phyloP scores from a whole-genome alignment of 768 basidiomycete species.

The Tubosaeta sp. region DNA sequence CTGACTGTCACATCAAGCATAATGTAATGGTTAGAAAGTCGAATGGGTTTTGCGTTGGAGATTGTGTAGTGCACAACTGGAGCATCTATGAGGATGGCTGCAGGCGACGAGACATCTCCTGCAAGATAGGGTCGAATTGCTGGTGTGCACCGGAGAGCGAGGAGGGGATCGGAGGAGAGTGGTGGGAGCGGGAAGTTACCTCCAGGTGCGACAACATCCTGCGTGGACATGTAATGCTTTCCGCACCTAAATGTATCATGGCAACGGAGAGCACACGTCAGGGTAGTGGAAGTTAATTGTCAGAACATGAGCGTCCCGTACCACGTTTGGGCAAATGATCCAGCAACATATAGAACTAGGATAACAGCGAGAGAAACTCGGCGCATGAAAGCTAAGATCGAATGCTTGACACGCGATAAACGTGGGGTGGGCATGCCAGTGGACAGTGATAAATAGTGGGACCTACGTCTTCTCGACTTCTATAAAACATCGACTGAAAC shows the following conservation, averaged over 20 bases:
- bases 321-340: slow-evolving; percentile 28
- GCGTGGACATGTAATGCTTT: slow-evolving; percentile 49
- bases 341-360: slow-evolving; percentile 8
- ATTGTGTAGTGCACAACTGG: slow-evolving; percentile 46
- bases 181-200: slow-evolving; percentile 44
- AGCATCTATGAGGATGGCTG: slow-evolving; percentile 50
- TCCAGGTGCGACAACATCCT: slow-evolving; percentile 43
- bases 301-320: slow-evolving; percentile 1
- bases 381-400: slow-evolving; percentile 8
- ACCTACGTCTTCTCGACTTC: too few relatives aligned
- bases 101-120: slow-evolving; percentile 42
- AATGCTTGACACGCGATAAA: not conserved
- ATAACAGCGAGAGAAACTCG: slow-evolving; percentile 6
- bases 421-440: too few relatives aligned
- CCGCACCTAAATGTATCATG: slow-evolving; percentile 41
- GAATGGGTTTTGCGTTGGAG: slow-evolving; percentile 43
- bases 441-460: too few relatives aligned
- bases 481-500: too few relatives aligned
- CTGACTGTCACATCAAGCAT: slow-evolving; percentile 41
- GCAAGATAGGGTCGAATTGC: slow-evolving; percentile 38
- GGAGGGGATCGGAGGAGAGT: slow-evolving; percentile 31
- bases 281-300: not conserved
- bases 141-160: slow-evolving; percentile 42
- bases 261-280: not conserved
- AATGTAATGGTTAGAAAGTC: slow-evolving; percentile 18